Conservation (phyloP, 306 rosid species). For the Lablab purpureus region DNA sequence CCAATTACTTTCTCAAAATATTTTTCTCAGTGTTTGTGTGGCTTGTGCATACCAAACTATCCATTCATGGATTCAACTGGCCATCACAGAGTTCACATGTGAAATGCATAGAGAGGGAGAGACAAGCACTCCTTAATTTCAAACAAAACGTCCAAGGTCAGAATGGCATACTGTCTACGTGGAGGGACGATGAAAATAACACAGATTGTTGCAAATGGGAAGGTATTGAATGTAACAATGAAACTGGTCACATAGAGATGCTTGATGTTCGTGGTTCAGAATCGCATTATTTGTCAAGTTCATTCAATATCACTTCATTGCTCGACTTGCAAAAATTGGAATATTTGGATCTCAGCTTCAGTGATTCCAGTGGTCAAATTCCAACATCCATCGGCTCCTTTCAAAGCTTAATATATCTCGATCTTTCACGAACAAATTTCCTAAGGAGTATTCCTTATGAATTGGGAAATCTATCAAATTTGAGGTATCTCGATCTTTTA, state of each 20-base stretch:
- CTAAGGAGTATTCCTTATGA: neutral
- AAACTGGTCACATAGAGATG: conserved; percentile 4
- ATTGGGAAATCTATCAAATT: neutral
- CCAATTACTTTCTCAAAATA: neutral
- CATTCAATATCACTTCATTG: conserved; percentile 3
- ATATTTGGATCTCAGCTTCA: conserved; percentile 34
- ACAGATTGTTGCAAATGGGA: no score
- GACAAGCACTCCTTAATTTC: no score
- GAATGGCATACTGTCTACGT: no score
- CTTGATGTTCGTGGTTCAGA: conserved; percentile 8
- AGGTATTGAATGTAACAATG: conserved; percentile 20
- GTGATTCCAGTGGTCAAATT: fast-evolving
- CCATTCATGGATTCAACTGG: neutral
- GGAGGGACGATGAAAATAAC: no score
- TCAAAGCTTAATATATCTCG: neutral
- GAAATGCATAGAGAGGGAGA: no score
- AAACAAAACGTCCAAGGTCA: no score
- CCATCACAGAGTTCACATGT: neutral
- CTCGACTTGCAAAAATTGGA: neutral
- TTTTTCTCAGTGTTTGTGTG: neutral
- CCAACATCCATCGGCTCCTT: neutral
- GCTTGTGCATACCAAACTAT: neutral
- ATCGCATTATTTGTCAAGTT: neutral
- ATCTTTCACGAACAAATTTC: neutral
- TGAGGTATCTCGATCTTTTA: neutral